These are phyloP conservation scores for Naganishia kalamii DNA, from an alignment of 768 basidiomycete genomes.

Conservation along the genomic window DNA sequence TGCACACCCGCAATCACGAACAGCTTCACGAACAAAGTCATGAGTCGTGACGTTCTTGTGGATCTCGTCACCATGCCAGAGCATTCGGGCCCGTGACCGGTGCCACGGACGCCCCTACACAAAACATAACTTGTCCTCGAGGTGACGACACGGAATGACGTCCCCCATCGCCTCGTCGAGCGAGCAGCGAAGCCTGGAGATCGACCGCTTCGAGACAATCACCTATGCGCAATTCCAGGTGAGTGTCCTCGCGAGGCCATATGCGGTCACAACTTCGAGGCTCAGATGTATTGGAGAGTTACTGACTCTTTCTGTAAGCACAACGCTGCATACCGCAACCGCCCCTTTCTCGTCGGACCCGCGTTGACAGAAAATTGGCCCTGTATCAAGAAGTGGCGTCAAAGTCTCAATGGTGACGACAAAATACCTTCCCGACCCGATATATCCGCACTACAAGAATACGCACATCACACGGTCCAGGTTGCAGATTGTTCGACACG, in stretches of 20 bases:
- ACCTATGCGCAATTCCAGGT: conserved; percentile 6
- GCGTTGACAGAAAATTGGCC: not conserved
- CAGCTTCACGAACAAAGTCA: too few species aligned
- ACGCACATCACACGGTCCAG: conserved; percentile 37
- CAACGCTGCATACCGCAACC: not conserved
- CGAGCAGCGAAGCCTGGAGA: not conserved
- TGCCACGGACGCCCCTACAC: too few species aligned
- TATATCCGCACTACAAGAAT: conserved; percentile 17
- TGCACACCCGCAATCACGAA: too few species aligned
- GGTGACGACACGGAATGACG: not conserved
- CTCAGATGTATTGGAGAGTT: not conserved
- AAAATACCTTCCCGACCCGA: not conserved
- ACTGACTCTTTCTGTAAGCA: not conserved
- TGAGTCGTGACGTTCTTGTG: too few species aligned
- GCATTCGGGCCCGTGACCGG: too few species aligned
- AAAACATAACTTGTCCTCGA: too few species aligned
- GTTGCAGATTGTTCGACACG: conserved; percentile 35
- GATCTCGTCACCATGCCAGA: too few species aligned
- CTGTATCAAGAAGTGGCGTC: not conserved
- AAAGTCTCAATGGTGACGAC: not conserved
- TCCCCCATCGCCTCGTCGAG: not conserved
- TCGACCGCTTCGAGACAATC: not conserved
- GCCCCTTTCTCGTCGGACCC: not conserved
- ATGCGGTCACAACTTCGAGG: too few species aligned
- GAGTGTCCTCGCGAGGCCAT: not conserved